Evolutionary conservation across 2,329 filamentous ascomycete genomes (phyloP).

Genomic region (Ustilaginoidea virens): DNA sequence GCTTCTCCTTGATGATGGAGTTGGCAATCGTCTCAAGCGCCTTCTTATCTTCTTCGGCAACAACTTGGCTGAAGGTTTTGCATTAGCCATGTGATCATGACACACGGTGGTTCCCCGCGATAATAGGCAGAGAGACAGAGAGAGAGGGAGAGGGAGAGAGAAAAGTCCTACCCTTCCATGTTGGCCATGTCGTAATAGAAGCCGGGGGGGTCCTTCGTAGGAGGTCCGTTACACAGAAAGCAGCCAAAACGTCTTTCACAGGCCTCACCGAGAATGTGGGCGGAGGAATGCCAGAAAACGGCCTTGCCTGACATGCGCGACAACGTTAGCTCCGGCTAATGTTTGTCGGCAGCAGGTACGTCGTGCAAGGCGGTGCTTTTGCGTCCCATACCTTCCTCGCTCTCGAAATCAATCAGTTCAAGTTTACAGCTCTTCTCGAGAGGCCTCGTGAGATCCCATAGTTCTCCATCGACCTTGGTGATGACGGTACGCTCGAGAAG

Average conservation of each 20-base stretch:
- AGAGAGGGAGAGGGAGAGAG: too few species aligned
- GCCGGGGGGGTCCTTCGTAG: slow-evolving; percentile 58
- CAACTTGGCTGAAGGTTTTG: slow-evolving; percentile 48
- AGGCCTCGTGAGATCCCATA: slow-evolving; percentile 89
- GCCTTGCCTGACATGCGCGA: slow-evolving; percentile 59
- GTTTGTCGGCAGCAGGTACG: too few species aligned
- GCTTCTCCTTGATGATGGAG: slow-evolving; percentile 90
- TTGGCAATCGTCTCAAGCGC: slow-evolving; percentile 66
- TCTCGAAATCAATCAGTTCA: slow-evolving; percentile 69
- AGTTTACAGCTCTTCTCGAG: slow-evolving; percentile 78
- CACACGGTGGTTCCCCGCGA: too few species aligned
- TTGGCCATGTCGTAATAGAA: slow-evolving; percentile 96
- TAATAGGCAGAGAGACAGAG: too few species aligned
- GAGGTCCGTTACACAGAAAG: slow-evolving; percentile 84
- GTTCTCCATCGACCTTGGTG: slow-evolving; percentile 62
- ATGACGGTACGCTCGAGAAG: slow-evolving; percentile 77
- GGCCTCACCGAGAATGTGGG: slow-evolving; percentile 90
- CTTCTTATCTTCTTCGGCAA: slow-evolving; percentile 71
- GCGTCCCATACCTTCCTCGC: slow-evolving; percentile 17
- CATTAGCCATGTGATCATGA: too few species aligned
- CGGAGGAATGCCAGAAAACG: slow-evolving; percentile 96
- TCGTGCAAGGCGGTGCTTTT: too few species aligned
- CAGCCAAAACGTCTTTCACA: slow-evolving; percentile 83
- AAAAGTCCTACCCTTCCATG: slow-evolving; percentile 19
- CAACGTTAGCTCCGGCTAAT: too few species aligned